Evolutionary conservation across 2,329 filamentous ascomycete species (phyloP).

Genomic region (Biscogniauxia sp.): DNA sequence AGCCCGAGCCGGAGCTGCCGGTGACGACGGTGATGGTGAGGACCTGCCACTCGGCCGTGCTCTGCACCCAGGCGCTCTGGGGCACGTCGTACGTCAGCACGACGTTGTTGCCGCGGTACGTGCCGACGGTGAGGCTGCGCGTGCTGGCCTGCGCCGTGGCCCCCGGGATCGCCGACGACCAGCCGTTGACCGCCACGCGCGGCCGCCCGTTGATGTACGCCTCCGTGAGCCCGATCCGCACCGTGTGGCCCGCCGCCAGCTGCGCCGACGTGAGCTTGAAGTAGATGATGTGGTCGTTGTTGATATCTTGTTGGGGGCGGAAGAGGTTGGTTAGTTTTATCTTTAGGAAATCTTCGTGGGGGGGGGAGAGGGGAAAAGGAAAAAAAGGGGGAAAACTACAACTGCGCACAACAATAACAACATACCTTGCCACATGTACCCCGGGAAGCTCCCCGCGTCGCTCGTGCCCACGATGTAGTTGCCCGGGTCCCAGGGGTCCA

Average conservation of each 20-base stretch:
- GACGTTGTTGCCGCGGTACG: slow-evolving; percentile 32
- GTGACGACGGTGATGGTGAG: slow-evolving; percentile 31
- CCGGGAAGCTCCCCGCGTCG: slow-evolving; percentile 35
- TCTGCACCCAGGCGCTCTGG: slow-evolving; percentile 27
- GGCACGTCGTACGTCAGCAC: slow-evolving; percentile 30
- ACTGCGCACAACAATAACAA: too few species aligned
- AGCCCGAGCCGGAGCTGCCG: slow-evolving; percentile 26
- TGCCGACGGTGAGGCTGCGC: slow-evolving; percentile 33
- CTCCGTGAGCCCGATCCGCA: slow-evolving; percentile 34
- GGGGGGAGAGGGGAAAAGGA: too few species aligned
- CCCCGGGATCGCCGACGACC: slow-evolving; percentile 25
- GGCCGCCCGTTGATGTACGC: slow-evolving; percentile 33
- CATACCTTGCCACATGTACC: slow-evolving; percentile 38
- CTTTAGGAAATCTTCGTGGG: too few species aligned
- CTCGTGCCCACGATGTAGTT: slow-evolving; percentile 38
- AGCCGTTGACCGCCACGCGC: slow-evolving; percentile 31
- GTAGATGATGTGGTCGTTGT: slow-evolving; percentile 41
- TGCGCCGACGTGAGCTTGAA: slow-evolving; percentile 34
- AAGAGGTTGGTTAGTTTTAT: too few species aligned
- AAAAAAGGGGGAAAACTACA: too few species aligned
- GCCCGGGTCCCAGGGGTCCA: slow-evolving; percentile 30
- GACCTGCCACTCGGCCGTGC: slow-evolving; percentile 28
- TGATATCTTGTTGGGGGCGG: slow-evolving; percentile 33
- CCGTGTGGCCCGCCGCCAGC: slow-evolving; percentile 24
- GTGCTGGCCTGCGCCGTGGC: slow-evolving; percentile 31